Evolutionary conservation across 2,329 filamentous ascomycete genomes (phyloP).

Genomic region (Trichoderma afroharzianum): DNA sequence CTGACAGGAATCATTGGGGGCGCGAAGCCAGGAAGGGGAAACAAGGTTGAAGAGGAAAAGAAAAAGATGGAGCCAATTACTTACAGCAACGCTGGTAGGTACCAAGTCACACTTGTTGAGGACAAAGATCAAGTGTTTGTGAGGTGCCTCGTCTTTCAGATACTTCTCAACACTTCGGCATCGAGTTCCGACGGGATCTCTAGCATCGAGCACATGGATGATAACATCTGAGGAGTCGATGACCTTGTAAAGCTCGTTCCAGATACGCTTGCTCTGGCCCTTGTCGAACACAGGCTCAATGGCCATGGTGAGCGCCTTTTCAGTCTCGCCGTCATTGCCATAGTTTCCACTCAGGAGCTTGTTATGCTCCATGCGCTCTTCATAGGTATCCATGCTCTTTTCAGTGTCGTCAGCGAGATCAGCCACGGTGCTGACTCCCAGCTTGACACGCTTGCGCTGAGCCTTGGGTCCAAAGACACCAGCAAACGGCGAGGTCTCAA

Average conservation of each 20-base stretch:
- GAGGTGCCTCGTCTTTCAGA: constrained; percentile 84
- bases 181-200: constrained; percentile 84
- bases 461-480: constrained; percentile 93
- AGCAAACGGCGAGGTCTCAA: constrained; percentile 80
- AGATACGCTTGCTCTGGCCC: constrained; percentile 91
- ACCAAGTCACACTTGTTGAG: constrained; percentile 67
- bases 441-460: constrained; percentile 87
- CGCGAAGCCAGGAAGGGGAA: constrained; percentile 17
- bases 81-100: constrained; percentile 90
- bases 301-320: constrained; percentile 50
- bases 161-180: constrained; percentile 82
- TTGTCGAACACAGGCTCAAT: constrained; percentile 88
- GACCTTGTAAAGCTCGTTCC: constrained; percentile 95
- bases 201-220: constrained; percentile 87
- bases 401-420: constrained; percentile 78
- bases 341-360: constrained; percentile 70
- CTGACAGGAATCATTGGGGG: constrained; percentile 75
- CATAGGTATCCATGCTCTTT: constrained; percentile 76
- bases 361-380: constrained; percentile 75
- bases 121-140: constrained; percentile 73
- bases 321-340: constrained; percentile 49
- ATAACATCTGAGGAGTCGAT: constrained; percentile 95
- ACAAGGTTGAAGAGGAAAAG: constrained; percentile 16
- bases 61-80: constrained; percentile 41
- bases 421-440: constrained; percentile 74